phyloP scores from a whole-genome alignment of 495 filamentous ascomycete species.

The Chaetomidium leptoderma region DNA sequence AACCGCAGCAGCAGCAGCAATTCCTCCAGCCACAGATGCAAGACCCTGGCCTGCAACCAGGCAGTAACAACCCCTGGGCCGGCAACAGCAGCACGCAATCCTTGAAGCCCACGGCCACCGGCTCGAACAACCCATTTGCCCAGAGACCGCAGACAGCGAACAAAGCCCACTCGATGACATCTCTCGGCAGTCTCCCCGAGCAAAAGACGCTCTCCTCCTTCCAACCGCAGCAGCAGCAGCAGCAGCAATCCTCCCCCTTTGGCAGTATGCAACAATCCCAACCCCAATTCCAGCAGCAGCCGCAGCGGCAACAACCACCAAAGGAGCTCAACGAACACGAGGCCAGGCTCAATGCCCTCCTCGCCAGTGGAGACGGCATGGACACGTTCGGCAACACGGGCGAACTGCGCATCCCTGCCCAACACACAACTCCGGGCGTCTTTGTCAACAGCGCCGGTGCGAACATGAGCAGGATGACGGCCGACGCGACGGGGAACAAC shows the following conservation, averaged over 20 bases:
- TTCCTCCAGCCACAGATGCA: conserved; percentile 54
- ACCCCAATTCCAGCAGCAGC: conserved; percentile 36
- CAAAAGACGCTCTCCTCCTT: conserved; percentile 59
- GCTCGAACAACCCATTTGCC: conserved; percentile 96
- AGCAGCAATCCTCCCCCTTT: conserved; percentile 22
- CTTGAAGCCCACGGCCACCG: conserved; percentile 66
- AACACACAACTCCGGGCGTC: conserved; percentile 94
- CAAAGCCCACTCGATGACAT: conserved; percentile 54
- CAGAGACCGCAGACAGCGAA: conserved; percentile 39
- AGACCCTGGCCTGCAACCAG: conserved; percentile 59
- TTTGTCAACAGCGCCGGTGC: conserved; percentile 94
- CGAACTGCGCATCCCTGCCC: conserved; percentile 88
- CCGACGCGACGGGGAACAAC: conserved; percentile 81
- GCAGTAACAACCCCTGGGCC: conserved; percentile 84
- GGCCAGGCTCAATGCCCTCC: conserved; percentile 82
- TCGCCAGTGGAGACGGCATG: conserved; percentile 81
- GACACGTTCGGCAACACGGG: conserved; percentile 97
- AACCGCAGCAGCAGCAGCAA: conserved; percentile 47
- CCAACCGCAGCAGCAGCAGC: conserved; percentile 23
- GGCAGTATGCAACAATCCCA: conserved; percentile 20
- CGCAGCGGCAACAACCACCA: conserved; percentile 43
- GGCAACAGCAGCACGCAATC: conserved; percentile 43
- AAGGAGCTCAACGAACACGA: conserved; percentile 68
- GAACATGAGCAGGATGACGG: conserved; percentile 62
- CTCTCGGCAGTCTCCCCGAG: conserved; percentile 65